These are phyloP conservation scores for Scheffersomyces ergatensis DNA, from an alignment of 805 yeast species.

Conservation along the genomic window DNA sequence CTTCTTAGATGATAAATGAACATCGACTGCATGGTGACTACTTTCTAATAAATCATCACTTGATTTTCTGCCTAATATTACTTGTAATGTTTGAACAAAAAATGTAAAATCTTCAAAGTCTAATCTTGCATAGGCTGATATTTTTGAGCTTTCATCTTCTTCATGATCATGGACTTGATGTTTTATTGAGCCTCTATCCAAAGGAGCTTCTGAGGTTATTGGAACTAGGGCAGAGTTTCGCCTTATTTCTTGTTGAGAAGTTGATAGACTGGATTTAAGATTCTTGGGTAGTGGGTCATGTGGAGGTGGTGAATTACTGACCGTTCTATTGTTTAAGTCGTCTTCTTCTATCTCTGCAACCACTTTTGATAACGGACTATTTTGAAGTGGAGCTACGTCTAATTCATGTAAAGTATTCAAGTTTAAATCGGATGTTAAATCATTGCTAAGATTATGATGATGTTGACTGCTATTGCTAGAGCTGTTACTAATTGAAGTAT, in stretches of 20 bases:
- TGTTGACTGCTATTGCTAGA: too few relatives aligned
- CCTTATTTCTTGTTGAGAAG: conserved; percentile 10
- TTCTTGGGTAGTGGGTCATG: neutral
- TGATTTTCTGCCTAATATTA: conserved; percentile 84
- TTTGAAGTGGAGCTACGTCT: neutral
- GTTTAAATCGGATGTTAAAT: neutral
- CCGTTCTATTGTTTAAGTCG: conserved; percentile 8
- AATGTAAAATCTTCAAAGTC: conserved; percentile 93
- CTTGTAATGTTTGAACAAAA: conserved; percentile 94
- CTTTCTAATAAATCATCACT: conserved; percentile 50
- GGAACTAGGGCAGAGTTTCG: conserved; percentile 14
- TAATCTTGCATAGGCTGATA: conserved; percentile 67
- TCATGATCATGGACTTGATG: neutral
- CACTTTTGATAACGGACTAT: neutral
- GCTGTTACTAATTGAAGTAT: too few relatives aligned
- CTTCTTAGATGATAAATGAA: conserved; percentile 87
- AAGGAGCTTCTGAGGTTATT: conserved; percentile 12
- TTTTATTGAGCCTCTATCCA: conserved; percentile 1
- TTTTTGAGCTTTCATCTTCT: conserved; percentile 21
- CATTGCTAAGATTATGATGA: neutral
- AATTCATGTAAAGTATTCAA: neutral
- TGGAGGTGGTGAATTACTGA: conserved; percentile 15
- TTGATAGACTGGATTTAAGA: neutral
- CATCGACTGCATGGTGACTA: conserved; percentile 78
- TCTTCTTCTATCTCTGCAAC: neutral